Percentiles rank a stretch among this genome's conserved stretches.
Conservation (phyloP, 495 filamentous ascomycete species). For the Apiosordaria backusii region DNA sequence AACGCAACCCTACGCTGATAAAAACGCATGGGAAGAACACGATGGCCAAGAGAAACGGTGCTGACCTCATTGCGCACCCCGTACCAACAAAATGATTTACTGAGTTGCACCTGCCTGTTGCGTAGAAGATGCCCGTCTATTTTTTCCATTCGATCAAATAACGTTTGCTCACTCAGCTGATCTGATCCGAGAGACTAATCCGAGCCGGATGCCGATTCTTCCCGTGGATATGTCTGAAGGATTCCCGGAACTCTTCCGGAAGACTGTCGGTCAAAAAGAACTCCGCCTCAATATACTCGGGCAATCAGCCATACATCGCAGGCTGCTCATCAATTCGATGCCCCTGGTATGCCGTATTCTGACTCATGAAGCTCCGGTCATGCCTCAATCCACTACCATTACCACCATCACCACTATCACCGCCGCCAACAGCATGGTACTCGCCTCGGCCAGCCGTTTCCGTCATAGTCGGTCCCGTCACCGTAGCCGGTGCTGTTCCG, state of each 20-base stretch:
- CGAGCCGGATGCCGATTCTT: background rate
- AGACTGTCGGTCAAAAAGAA: too few species aligned
- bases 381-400: background rate
- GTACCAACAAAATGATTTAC: background rate
- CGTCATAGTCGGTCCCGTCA: background rate
- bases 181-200: background rate
- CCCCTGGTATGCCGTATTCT: background rate
- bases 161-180: background rate
- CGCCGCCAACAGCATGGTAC: background rate
- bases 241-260: background rate
- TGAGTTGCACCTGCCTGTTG: background rate
- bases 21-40: background rate
- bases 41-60: background rate
- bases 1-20: background rate
- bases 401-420: background rate
- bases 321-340: constrained; percentile 6
- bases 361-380: background rate
- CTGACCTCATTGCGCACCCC: background rate
- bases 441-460: background rate
- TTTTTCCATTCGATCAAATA: background rate
- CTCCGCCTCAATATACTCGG: too few species aligned
- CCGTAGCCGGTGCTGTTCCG: constrained; percentile 5
- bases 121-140: background rate
- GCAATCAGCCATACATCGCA: constrained; percentile 4
- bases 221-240: background rate